A percentile compares a stretch with the other conserved stretches of the same genome.
Conservation (phyloP, 140 eudicot genomes). For the Erigeron philadelphicus region DNA sequence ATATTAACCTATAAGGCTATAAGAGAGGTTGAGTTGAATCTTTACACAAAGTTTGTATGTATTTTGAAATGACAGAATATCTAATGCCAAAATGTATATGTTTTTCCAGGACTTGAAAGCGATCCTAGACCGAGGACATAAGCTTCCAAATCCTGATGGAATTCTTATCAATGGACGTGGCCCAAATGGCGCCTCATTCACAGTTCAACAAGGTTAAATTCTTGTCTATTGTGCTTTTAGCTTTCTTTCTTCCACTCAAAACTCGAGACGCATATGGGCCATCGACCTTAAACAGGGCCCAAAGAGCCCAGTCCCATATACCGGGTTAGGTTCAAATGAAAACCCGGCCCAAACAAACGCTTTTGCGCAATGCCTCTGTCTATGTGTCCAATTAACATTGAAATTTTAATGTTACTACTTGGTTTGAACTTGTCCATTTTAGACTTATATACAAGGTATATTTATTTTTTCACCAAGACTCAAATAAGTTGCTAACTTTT, state of each 20-base stretch:
- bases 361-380: neutral
- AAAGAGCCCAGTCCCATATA: neutral
- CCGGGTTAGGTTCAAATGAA: neutral
- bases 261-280: neutral
- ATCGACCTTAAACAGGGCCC: neutral
- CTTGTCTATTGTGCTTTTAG: neutral
- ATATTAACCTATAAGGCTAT: too few relatives aligned
- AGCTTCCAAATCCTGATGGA: constrained; percentile 71
- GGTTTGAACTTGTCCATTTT: too few relatives aligned
- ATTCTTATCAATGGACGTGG: constrained; percentile 92
- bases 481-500: neutral
- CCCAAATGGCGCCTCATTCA: constrained; percentile 49
- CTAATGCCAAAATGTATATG: constrained; percentile 4
- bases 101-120: constrained; percentile 46
- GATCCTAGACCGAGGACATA: constrained; percentile 64
- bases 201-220: constrained; percentile 60
- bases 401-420: too few relatives aligned
- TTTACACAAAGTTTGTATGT: too few relatives aligned
- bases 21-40: too few relatives aligned
- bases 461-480: too few relatives aligned
- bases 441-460: too few relatives aligned
- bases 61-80: too few relatives aligned
- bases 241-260: neutral
- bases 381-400: neutral
- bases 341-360: neutral